Base-by-base conservation (phyloP, 2,329 filamentous ascomycete species). In the Pleomassaria siparia region DNA sequence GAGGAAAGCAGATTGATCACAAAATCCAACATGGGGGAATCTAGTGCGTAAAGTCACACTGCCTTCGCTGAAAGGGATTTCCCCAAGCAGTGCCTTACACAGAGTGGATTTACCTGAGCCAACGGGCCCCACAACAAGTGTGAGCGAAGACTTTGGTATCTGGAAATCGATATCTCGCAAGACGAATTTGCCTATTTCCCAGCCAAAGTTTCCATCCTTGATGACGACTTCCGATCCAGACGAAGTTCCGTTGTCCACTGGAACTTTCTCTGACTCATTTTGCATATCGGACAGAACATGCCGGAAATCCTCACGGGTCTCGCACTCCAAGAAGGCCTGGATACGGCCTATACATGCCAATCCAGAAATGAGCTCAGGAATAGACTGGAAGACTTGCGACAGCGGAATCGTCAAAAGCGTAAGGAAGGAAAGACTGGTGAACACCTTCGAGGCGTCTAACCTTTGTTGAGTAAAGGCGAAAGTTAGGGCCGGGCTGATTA, bases 1-100 rank as follows among this genome's bases (percentile, higher is more conserved):
- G 4, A 59, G 49, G 16, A 53, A 62, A 62, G 50, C 76, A 64
- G 36, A 74, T 66, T 55, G 18, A 64, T 68, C 47, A 73, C 68
- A 28, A 73, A 74, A 54, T 70, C 72, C 57, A 75, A 54, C 40
- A 10, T 46, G 49, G 4, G 29, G 9, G 26, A 30, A n/a, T 16
- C 32, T 4, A 18, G 39, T 55, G 21, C 45, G 48, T 18, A 50
- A 44, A 12, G 40, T 28, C 7, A 63, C 53, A 46, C 28, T 54
- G 10, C 66, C 69, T 26, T 62, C 16, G 16, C 26, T 54, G 32
- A 60, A 54, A 20, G 64, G 63, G n/a, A 65, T 56, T 36, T 72
- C 67, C 1, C 66, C 66, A 10, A 73, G 58, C 6, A 72, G 24
- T 6, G 64, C 60, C 37, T 66, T 66, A 40, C 58, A 62, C 4